Evolutionary conservation across 2,329 filamentous ascomycete genomes (phyloP), one percentile per base, ranked within the genome.

Genomic region (Sclerotinia trifoliorum): DNA sequence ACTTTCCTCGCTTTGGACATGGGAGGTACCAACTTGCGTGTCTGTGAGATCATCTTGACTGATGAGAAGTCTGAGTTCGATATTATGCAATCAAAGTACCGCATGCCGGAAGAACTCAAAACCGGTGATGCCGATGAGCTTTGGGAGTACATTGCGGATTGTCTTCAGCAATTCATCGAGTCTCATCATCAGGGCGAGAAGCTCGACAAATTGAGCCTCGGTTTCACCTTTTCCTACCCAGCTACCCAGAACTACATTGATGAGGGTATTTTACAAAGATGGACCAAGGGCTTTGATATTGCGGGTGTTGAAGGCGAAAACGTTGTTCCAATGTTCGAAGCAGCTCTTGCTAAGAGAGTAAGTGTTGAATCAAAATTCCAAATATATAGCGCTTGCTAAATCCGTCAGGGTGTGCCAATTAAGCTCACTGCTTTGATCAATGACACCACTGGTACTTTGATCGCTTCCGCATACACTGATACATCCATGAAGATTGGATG

Each of bases 241-340:
- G 94, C 93, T 21, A 95, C 92, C 0, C 94, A 97, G 80, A 88
- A 96, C 75, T 94, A 93, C 80, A 94, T 97, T 76, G 93, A 97
- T 74, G 92, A 96, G 79, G 94, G 94, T 74, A 85, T 97, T 51
- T 85, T 97, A 68, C 94, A 97, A 80, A 89, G 93, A 74, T 98
- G 94, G 94, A 97, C 94, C 74, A 98, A 98, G 83, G 94, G 94
- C 3, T 97, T 97, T 77, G 94, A 97, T 78, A 96, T 98, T 79
- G 85, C 88, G 35, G 94, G 93, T 51, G 93, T 97, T 56, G 94
- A 97, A 82, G 94, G 94, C 65, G 76, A 94, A 61, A 94, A 98
- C 76, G 91, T 97, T 39, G 93, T 96, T 13, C 92, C 92, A 62
- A 91, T 94, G 81, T 90, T 98, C 68, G 91, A 96, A 80, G 86